phyloP scores from a whole-genome alignment of 768 basidiomycete genomes.

The Termitomyces sp. region DNA sequence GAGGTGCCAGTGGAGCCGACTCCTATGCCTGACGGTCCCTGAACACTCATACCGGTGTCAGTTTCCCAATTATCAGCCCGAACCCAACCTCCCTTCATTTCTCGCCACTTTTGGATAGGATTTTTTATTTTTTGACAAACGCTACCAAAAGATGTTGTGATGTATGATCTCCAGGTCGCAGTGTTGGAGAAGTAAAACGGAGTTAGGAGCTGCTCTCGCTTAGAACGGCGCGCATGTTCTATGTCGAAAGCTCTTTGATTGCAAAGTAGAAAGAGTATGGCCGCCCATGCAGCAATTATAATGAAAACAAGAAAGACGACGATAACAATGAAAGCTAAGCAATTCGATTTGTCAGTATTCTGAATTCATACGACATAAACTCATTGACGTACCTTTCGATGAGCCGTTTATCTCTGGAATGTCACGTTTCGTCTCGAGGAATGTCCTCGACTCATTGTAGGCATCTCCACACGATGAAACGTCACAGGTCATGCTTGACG shows the following conservation, averaged over 20 bases:
- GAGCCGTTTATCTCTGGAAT: neutral
- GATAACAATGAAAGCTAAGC: constrained; percentile 54
- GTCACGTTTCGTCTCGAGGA: neutral
- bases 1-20: constrained; percentile 1
- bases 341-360: neutral
- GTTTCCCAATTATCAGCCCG: constrained; percentile 47
- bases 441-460: neutral
- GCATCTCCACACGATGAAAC: neutral
- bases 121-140: neutral
- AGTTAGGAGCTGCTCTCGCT: constrained; percentile 10
- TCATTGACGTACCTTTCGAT: neutral
- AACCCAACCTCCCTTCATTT: constrained; percentile 41
- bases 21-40: neutral
- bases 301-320: constrained; percentile 51
- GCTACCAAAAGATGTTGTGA: constrained; percentile 3
- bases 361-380: neutral
- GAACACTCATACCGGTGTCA: constrained; percentile 14
- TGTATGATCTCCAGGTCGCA: constrained; percentile 4
- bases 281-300: constrained; percentile 47
- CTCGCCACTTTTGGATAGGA: constrained; percentile 15
- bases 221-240: constrained; percentile 27
- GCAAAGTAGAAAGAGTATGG: constrained; percentile 52
- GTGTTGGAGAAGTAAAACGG: neutral
- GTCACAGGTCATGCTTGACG: neutral
- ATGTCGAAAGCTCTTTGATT: constrained; percentile 39